Evolutionary conservation across 2,329 filamentous ascomycete species (phyloP), one percentile per base, ranked within the genome.

Genomic region (Xylaria sp.): DNA sequence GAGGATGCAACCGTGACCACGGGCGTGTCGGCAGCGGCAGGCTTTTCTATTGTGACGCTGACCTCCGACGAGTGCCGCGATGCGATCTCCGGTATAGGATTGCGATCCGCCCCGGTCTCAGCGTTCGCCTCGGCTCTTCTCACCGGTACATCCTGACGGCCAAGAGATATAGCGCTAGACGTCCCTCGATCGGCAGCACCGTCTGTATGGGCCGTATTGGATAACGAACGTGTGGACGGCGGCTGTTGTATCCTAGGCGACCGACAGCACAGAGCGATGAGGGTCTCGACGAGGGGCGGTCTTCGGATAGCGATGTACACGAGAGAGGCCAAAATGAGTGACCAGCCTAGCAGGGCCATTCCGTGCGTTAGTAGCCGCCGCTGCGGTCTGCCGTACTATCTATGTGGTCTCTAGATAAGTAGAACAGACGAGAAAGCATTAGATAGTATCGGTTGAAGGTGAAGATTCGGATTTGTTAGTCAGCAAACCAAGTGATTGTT

Each of bases 281-380:
- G 78, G 11, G 77, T 78, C 72, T 81, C 81, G 56, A 88, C 78
- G 79, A 86, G 84, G 54, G 82, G 79, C 58, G 84, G 85, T 64
- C 85, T 85, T 48, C 84, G 83, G 69, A 90, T 82, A 73, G 85
- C 80, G 70, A 90, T 78, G 74, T 85, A 86, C 54, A 90, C 83
- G 64, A 90, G 79, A 0, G 88, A 88, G 51, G 85, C 88, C 71
- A 91, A 77, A 74, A 91, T 82, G 70, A 91, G 81, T n/a, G 88
- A 88, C 70, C 90, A 79, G 71, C 87, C 88, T 69, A 90, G 74
- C 74, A 89, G 77, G 70, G 82, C 85, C 87, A 90, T 90, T 61
- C 51, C 6, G 48, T 17, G 17, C 14, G 50, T 45, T 42, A 2
- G 8, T 5, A 21, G 32, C 5, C 27, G n/a, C 30, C 9, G 30